Base-by-base conservation (phyloP, 2,329 filamentous ascomycete genomes). In the Apiospora rasikravindrae region DNA sequence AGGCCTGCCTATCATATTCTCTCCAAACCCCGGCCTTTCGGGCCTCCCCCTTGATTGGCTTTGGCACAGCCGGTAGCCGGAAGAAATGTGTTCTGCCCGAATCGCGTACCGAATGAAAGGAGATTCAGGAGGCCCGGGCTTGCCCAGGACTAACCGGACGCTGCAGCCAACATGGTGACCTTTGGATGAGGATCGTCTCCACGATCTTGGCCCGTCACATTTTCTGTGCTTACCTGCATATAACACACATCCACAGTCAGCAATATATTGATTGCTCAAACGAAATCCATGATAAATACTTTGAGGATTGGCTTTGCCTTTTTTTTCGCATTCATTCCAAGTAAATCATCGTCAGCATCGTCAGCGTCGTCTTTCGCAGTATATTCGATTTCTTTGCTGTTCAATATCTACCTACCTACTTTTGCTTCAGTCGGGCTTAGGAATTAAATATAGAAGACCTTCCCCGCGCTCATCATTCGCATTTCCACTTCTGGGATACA, bases 1-100 rank as follows among this genome's bases (percentile, higher is more conserved):
- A 64, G 29, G 33, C 57, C 57, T 64, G 33, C 57, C 57, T 64
- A 64, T 64, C 57, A 64, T 33, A 40, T 64, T 64, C 57, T 64
- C 57, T 64, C 2, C 4, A 37, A 64, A 37, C 7, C 53, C 11
- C 29, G 22, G 19, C 53, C 53, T 29, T 37, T 29, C 29, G 7
- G 8, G 8, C 47, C 26, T n/a, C 24, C 29, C 53, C 53, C 53
- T 61, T 61, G 53, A 29, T 33, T 61, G 22, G 53, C 29, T 19
- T 57, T 3, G 22, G 45, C 49, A 22, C 49, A 51, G 49, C 10
- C 22, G 45, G 45, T n/a, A 10, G 45, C 22, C 45, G 22, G 45
- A n/a, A 49, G 10, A 22, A 47, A 49, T 49, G 45, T 22, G 22
- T 49, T 49, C 19, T n/a, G 22, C 6, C 22, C 45, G 26, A 53